A percentile compares a stretch with the other conserved stretches of the same genome.
These are phyloP conservation scores for Ophiosphaerella herpotricha DNA, from an alignment of 2,329 filamentous ascomycete species.

Conservation along the genomic window DNA sequence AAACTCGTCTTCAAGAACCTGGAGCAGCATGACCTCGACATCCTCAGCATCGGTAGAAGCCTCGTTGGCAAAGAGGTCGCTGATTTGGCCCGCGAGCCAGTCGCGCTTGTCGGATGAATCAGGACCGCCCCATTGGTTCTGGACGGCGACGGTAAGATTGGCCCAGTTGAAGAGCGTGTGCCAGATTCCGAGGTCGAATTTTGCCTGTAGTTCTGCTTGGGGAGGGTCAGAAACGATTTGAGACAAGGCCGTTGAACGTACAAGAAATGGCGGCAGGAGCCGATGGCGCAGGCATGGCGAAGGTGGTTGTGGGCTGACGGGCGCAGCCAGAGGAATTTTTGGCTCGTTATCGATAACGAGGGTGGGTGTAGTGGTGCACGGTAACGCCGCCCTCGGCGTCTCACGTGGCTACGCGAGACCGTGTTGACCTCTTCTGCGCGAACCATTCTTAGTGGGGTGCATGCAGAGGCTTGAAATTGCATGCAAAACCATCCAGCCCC, in stretches of 20 bases:
- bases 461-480: not conserved
- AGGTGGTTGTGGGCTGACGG: not conserved
- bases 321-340: not conserved
- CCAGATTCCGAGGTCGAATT: conserved; percentile 82
- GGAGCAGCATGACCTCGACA: conserved; percentile 80
- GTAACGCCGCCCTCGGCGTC: too few species aligned
- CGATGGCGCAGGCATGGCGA: conserved; percentile 6
- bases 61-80: conserved; percentile 69
- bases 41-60: conserved; percentile 74
- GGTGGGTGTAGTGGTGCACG: too few species aligned
- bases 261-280: not conserved
- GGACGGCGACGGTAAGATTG: conserved; percentile 82
- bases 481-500: too few species aligned
- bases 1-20: conserved; percentile 95
- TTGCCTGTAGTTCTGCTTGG: conserved; percentile 34
- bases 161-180: conserved; percentile 87
- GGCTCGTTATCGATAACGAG: conserved; percentile 1
- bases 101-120: conserved; percentile 86
- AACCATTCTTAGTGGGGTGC: not conserved
- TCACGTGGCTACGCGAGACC: conserved; percentile 2
- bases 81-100: conserved; percentile 90
- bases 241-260: not conserved
- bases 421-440: not conserved
- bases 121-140: conserved; percentile 85
- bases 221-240: conserved; percentile 4